Evolutionary conservation across 1,284 basidiomycete genomes (phyloP), one percentile per base, ranked within the genome.

Genomic region (Ustilago sp.): DNA sequence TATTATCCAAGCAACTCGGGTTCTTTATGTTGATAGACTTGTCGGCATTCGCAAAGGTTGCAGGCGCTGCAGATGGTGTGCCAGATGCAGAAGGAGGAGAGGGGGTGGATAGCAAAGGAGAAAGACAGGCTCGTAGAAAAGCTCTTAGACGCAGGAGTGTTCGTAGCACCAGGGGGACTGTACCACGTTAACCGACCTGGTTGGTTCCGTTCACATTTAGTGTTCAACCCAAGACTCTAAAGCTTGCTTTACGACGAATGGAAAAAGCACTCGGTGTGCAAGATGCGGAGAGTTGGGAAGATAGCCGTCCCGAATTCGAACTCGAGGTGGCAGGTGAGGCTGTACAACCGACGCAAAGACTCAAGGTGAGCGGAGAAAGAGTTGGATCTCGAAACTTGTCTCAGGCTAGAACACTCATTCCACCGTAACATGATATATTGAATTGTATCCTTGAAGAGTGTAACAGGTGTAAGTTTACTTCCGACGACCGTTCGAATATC

Each of bases 141-240:
- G 15, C 38, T 83, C 35, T 34, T 83, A n/a, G 61, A 79, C 8
- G 23, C 45, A 2, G 56, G 70, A 1, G 60, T 83, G 19, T 67
- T 75, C 31, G 47, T 83, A 1, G 77, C 74, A 2, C 81, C 81
- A 5, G 81, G 81, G 2, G 57, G 58, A 9, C 68, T 73, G 53
- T 83, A 83, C 60, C 78, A 83, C 41, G 72, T 77, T 19, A 66
- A 77, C 2, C 64, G 50, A 7, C 48, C 76, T 7, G 81, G 81
- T 8, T 79, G 63, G 66, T 82, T 74, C 39, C 57, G 80, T 23
- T 80, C 19, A 80, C 80, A n/a, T 83, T 81, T 39, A 75, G 63
- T 5, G 52, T 77, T 38, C 53, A 68, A 8, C 75, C 79, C 1
- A 19, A 55, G 5, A 69, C 80, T 45, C 59, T 83, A n/a, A 63